phyloP scores from a whole-genome alignment of 192 early-diverging fungal genomes.

The Phlyctochytrium arcticum region DNA sequence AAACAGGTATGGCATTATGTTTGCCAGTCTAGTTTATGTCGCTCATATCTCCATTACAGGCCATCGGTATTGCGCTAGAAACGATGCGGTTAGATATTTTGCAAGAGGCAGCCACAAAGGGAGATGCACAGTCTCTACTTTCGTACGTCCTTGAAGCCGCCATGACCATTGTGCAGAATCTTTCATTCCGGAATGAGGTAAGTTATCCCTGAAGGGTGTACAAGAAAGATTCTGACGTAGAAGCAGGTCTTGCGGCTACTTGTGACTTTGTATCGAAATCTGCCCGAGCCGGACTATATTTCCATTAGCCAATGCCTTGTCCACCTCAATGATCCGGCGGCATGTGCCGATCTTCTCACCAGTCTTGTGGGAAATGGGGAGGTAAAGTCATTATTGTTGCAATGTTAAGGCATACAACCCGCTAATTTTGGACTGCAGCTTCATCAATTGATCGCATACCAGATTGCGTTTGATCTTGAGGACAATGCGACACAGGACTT shows the following conservation, averaged over 20 bases:
- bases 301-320: constrained; percentile 88
- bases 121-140: constrained; percentile 59
- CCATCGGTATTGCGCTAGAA: constrained; percentile 95
- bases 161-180: constrained; percentile 79
- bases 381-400: constrained; percentile 25
- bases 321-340: constrained; percentile 76
- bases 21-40: constrained; percentile 12
- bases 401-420: neutral
- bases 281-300: constrained; percentile 86
- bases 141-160: constrained; percentile 80
- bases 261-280: constrained; percentile 67
- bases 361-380: constrained; percentile 60
- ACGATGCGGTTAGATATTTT: constrained; percentile 85
- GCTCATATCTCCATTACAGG: constrained; percentile 38
- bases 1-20: constrained; percentile 53
- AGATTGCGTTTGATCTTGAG: constrained; percentile 97
- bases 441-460: constrained; percentile 82
- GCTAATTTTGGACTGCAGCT: constrained; percentile 17
- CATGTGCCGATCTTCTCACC: constrained; percentile 71
- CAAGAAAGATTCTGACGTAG: neutral
- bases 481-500: constrained; percentile 97
- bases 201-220: neutral
- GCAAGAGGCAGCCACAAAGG: constrained; percentile 72
- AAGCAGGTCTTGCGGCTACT: constrained; percentile 64
- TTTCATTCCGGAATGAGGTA: constrained; percentile 79